phyloP scores from a whole-genome alignment of 176 grass and related monocot species.

The Triticum dicoccoides region DNA sequence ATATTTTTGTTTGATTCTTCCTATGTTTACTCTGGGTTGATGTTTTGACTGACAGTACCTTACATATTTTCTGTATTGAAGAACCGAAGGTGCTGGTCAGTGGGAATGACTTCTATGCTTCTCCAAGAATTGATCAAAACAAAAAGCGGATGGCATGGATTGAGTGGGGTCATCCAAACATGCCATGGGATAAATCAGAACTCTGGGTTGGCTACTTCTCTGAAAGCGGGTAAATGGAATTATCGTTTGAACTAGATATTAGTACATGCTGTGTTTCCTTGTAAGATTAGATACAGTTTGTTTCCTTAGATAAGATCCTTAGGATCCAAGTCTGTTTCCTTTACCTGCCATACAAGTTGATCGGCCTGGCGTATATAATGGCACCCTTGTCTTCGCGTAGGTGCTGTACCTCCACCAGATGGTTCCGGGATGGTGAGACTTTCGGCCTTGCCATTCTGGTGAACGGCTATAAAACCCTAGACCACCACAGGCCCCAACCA shows the following conservation, averaged over 20 bases:
- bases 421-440: background rate
- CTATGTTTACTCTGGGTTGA: conserved; percentile 14
- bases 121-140: conserved; percentile 77
- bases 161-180: conserved; percentile 90
- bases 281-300: background rate
- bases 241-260: conserved; percentile 10
- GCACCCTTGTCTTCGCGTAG: background rate
- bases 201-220: conserved; percentile 89
- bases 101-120: conserved; percentile 92
- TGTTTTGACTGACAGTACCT: conserved; percentile 7
- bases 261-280: background rate
- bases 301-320: background rate
- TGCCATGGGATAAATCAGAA: conserved; percentile 94
- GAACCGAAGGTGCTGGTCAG: conserved; percentile 75
- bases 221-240: conserved; percentile 61
- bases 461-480: background rate
- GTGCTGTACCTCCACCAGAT: background rate
- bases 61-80: conserved; percentile 43
- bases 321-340: background rate
- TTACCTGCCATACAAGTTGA: background rate
- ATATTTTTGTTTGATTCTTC: conserved; percentile 16
- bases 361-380: background rate
- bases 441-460: background rate
- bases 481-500: background rate
- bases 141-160: conserved; percentile 80